Evolutionary conservation across 352 stramenopile species (phyloP).

Genomic region (Pythium dissotocum): DNA sequence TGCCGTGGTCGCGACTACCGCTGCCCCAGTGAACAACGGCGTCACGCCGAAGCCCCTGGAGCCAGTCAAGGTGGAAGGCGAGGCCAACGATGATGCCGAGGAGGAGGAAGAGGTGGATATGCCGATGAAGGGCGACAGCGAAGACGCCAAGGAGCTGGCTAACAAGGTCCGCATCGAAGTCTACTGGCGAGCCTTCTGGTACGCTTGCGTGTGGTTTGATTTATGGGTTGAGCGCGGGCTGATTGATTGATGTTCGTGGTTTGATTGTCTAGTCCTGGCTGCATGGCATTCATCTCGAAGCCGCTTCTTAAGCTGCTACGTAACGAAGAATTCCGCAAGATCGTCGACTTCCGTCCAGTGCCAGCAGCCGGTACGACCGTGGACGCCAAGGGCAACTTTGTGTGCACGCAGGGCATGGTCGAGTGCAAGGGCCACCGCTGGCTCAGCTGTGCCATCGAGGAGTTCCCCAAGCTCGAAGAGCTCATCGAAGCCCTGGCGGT

Average conservation of each 20-base stretch:
- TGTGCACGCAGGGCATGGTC: conserved; percentile 63
- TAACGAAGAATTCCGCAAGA: conserved; percentile 68
- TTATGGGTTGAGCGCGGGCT: neutral
- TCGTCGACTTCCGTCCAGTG: conserved; percentile 71
- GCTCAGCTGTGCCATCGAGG: conserved; percentile 72
- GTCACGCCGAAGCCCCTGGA: conserved; percentile 5
- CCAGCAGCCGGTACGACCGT: conserved; percentile 67
- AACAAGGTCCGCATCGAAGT: conserved; percentile 70
- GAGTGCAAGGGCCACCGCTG: conserved; percentile 81
- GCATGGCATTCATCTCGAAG: conserved; percentile 71
- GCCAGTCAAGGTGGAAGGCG: conserved; percentile 16
- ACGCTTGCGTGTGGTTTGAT: conserved; percentile 18
- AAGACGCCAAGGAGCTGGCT: conserved; percentile 7
- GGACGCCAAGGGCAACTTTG: conserved; percentile 59
- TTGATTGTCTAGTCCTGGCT: conserved; percentile 50
- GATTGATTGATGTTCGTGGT: neutral
- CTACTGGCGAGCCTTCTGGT: conserved; percentile 85
- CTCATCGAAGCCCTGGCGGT: conserved; percentile 66
- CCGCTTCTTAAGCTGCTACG: conserved; percentile 62
- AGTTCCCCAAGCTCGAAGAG: conserved; percentile 63
- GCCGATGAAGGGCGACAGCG: conserved; percentile 29
- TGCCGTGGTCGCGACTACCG: neutral
- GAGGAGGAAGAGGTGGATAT: conserved; percentile 30
- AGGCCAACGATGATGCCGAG: conserved; percentile 18
- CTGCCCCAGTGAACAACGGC: neutral